These are phyloP conservation scores for Pyrenochaeta sp. DNA, from an alignment of 2,329 filamentous ascomycete genomes.

Conservation along the genomic window DNA sequence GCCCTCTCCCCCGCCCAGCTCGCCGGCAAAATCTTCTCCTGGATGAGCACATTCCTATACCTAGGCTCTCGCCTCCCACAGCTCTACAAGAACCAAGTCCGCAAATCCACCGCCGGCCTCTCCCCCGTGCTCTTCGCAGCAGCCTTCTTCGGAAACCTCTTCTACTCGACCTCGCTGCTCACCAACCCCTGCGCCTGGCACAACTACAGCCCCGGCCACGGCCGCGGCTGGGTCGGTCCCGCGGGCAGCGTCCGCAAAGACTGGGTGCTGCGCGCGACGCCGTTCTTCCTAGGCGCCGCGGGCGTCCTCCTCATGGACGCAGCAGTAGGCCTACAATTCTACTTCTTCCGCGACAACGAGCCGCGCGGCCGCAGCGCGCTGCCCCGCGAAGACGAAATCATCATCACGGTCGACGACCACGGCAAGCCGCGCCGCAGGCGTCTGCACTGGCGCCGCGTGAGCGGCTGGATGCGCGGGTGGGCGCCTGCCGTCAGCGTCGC, in stretches of 20 bases:
- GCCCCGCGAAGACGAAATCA: conserved; percentile 52
- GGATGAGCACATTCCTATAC: conserved; percentile 52
- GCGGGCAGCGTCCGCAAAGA: conserved; percentile 62
- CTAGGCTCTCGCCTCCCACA: conserved; percentile 59
- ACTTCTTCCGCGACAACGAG: conserved; percentile 61
- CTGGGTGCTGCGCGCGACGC: conserved; percentile 66
- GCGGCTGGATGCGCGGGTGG: conserved; percentile 72
- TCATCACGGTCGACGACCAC: conserved; percentile 53
- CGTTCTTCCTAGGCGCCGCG: conserved; percentile 72
- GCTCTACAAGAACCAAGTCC: conserved; percentile 69
- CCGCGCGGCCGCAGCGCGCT: conserved; percentile 22
- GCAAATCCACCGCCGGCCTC: conserved; percentile 69
- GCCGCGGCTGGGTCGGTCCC: conserved; percentile 65
- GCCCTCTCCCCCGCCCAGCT: conserved; percentile 29
- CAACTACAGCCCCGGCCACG: conserved; percentile 61
- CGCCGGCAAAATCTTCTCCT: conserved; percentile 54
- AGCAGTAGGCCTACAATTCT: conserved; percentile 68
- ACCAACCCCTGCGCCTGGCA: conserved; percentile 71
- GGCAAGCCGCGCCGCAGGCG: conserved; percentile 40
- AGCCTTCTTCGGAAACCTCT: conserved; percentile 72
- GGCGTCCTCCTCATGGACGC: conserved; percentile 70
- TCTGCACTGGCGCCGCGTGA: conserved; percentile 65
- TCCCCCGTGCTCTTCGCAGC: conserved; percentile 69
- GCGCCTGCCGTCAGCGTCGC: conserved; percentile 60
- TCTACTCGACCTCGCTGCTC: conserved; percentile 69